These are phyloP conservation scores for Thelonectria blattea DNA, from an alignment of 2,329 filamentous ascomycete genomes.

Conservation along the genomic window DNA sequence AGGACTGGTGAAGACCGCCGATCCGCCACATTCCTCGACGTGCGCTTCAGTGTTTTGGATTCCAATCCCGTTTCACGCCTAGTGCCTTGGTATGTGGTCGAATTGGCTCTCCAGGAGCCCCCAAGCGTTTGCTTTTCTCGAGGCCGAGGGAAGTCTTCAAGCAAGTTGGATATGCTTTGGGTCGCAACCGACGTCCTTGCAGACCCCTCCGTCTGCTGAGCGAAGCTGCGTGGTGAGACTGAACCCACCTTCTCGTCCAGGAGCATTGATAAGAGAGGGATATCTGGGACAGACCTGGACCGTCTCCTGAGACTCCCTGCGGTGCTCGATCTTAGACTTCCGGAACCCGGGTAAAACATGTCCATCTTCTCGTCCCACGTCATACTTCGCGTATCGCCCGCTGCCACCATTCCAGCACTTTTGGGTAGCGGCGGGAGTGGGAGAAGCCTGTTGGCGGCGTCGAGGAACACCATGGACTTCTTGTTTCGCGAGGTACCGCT, in stretches of 20 bases:
- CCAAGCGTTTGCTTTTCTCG: background rate
- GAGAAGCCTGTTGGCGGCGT: slow-evolving; percentile 57
- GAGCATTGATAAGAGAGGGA: slow-evolving; percentile 28
- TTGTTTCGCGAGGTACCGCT: slow-evolving; percentile 52
- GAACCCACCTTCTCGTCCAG: slow-evolving; percentile 3
- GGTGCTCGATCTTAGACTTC: slow-evolving; percentile 25
- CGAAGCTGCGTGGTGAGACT: slow-evolving; percentile 6
- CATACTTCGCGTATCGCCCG: slow-evolving; percentile 64
- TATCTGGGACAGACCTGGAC: slow-evolving; percentile 36
- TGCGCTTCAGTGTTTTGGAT: slow-evolving; percentile 10
- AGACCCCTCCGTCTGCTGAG: slow-evolving; percentile 12
- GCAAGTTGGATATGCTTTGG: slow-evolving; percentile 14
- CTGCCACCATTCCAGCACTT: slow-evolving; percentile 46
- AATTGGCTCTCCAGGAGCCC: slow-evolving; percentile 32
- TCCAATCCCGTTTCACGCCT: slow-evolving; percentile 16
- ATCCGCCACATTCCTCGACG: slow-evolving; percentile 41
- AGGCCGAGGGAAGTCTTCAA: slow-evolving; percentile 20
- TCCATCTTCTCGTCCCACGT: slow-evolving; percentile 64
- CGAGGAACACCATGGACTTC: slow-evolving; percentile 51
- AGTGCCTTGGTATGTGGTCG: background rate
- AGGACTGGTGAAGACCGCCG: slow-evolving; percentile 59
- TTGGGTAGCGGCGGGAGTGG: slow-evolving; percentile 57
- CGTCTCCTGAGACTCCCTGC: slow-evolving; percentile 35
- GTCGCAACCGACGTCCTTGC: slow-evolving; percentile 13
- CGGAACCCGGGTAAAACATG: slow-evolving; percentile 52